A percentile compares a stretch with the other conserved stretches of the same genome.
phyloP scores from a whole-genome alignment of 768 basidiomycete genomes.

The Kwoniella sp. region DNA sequence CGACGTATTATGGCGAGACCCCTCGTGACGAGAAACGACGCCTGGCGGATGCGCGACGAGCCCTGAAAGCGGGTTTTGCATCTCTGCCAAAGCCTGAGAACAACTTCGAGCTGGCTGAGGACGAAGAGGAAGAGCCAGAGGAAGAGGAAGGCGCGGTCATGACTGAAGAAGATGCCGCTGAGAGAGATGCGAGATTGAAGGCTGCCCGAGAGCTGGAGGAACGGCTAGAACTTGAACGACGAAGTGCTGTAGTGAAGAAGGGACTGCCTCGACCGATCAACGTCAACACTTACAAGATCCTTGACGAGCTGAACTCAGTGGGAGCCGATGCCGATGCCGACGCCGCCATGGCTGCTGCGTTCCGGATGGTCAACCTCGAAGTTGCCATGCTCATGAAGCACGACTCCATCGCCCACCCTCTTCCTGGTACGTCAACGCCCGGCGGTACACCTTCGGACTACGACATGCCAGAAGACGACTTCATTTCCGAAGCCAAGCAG shows the following conservation, averaged over 20 bases:
- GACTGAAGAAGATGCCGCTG: slow-evolving; percentile 85
- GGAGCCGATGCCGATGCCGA: slow-evolving; percentile 59
- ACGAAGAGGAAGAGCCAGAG: slow-evolving; percentile 75
- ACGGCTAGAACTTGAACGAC: slow-evolving; percentile 73
- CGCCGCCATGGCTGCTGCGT: slow-evolving; percentile 61
- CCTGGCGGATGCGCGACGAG: slow-evolving; percentile 68
- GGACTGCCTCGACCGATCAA: slow-evolving; percentile 83
- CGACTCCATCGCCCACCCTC: slow-evolving; percentile 81
- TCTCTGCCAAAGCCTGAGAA: slow-evolving; percentile 90
- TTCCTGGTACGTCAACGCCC: slow-evolving; percentile 80
- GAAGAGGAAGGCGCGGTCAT: slow-evolving; percentile 56
- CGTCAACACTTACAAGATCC: slow-evolving; percentile 69
- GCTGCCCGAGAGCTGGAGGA: slow-evolving; percentile 75
- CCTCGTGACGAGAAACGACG: slow-evolving; percentile 75
- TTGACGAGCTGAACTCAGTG: slow-evolving; percentile 62
- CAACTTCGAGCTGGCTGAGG: slow-evolving; percentile 91
- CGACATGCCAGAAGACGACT: slow-evolving; percentile 65
- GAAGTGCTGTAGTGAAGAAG: slow-evolving; percentile 78
- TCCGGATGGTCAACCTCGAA: slow-evolving; percentile 73
- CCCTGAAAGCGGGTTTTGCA: slow-evolving; percentile 78
- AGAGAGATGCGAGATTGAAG: slow-evolving; percentile 76
- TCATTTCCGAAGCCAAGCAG: slow-evolving; percentile 68
- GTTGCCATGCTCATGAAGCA: slow-evolving; percentile 78
- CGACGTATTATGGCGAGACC: slow-evolving; percentile 64
- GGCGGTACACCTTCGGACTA: slow-evolving; percentile 70